Conservation (phyloP, 176 grass and related monocot species). For the Poa pratensis region DNA sequence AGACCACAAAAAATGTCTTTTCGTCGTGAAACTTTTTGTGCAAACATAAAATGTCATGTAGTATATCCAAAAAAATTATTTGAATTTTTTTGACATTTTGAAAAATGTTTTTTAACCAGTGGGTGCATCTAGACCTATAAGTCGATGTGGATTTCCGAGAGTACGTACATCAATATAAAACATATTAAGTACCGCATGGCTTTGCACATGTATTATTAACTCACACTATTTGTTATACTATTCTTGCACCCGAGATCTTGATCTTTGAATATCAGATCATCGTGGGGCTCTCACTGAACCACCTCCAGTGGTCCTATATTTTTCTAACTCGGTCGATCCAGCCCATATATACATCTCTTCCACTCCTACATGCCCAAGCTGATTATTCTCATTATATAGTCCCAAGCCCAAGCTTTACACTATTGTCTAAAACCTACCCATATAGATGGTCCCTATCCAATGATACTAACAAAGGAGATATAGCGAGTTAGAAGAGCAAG, state of each 20-base stretch:
- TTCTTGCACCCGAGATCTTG: not conserved
- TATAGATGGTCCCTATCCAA: not conserved
- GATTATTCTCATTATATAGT: not conserved
- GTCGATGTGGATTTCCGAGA: no score
- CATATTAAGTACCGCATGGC: not conserved
- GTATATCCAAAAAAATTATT: no score
- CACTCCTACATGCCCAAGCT: not conserved
- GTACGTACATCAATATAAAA: not conserved
- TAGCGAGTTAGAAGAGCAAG: not conserved
- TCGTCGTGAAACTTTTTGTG: no score
- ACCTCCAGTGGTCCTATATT: not conserved
- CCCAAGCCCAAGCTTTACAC: not conserved
- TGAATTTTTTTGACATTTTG: no score
- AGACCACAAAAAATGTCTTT: no score
- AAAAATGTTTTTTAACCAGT: no score
- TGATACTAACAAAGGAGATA: no score
- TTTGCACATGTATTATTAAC: not conserved
- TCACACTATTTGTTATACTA: not conserved
- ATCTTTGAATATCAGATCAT: not conserved
- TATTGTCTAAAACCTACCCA: not conserved
- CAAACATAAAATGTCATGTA: no score
- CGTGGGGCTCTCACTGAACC: not conserved
- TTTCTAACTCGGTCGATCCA: not conserved
- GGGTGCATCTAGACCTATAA: no score
- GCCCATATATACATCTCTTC: not conserved